Evolutionary conservation across 1,284 basidiomycete species (phyloP), one percentile per base, ranked within the genome.

Genomic region (Ganoderma lucidum): DNA sequence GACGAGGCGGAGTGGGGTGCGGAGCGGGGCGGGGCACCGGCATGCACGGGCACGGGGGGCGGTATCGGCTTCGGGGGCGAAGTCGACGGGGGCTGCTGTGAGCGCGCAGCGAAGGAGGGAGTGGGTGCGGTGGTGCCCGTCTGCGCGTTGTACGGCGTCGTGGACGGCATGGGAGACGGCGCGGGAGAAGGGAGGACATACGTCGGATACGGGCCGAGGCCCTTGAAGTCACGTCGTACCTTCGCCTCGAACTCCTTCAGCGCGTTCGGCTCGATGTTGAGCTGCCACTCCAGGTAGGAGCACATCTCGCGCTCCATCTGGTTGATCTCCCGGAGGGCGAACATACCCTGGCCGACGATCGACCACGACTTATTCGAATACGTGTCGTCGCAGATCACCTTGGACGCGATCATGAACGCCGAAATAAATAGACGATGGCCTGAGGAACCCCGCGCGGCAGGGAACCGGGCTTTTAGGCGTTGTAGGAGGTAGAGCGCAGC

Each of bases 291-390:
- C 41, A 97, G 83, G 78, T 97, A 97, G 37, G 88, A 91, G 78
- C 95, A 96, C 92, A 97, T 96, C 80, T 97, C 95, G 6, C 95
- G 82, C 82, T 97, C 95, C 96, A 97, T 97, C 85, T 97, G 96
- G 80, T 98, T 97, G 76, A 97, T 93, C 85, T 98, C 96, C 55
- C 93, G 88, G 2, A 97, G 81, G 1, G 90, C 90, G 77, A 97
- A 97, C 91, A 97, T 93, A 64, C 91, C 92, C 79, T 97, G 96
- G 0, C 94, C 96, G 61, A 98, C 96, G 63, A 98, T 94, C 28
- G 91, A 90, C 96, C 96, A 98, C 0, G 94, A 96, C 81, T 97
- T 96, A 88, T 98, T 98, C 19, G 94, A 96, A 78, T 97, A 97
- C 0, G 96, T 98, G 79, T 98, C 96, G 84, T 98, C 96, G 82